A percentile compares a stretch with the other conserved stretches of the same genome.
These are phyloP conservation scores for Pichia heedii DNA, from an alignment of 805 yeast genomes.

Conservation along the genomic window DNA sequence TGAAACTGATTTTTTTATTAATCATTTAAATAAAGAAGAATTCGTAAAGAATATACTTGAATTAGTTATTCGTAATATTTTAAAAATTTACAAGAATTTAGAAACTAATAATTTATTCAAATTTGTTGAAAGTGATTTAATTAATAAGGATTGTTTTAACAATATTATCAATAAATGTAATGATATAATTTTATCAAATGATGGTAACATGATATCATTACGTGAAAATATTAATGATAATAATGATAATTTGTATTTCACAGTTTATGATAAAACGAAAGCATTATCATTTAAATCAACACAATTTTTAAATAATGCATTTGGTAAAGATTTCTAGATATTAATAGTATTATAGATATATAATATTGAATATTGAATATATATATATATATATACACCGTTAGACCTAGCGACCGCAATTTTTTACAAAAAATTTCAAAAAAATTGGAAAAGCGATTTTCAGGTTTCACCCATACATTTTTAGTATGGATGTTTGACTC, in stretches of 20 bases:
- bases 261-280: constrained; percentile 60
- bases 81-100: constrained; percentile 20
- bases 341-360: not conserved
- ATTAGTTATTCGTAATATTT: constrained; percentile 18
- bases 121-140: not conserved
- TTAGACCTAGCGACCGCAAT: too few species aligned
- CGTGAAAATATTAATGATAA: constrained; percentile 39
- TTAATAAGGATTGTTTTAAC: constrained; percentile 1
- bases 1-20: constrained; percentile 50
- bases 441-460: too few species aligned
- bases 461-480: too few species aligned
- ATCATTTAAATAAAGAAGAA: constrained; percentile 28
- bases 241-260: constrained; percentile 54
- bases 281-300: constrained; percentile 51
- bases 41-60: constrained; percentile 18
- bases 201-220: constrained; percentile 28
- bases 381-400: constrained; percentile 4
- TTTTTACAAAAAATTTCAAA: too few species aligned
- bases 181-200: constrained; percentile 4
- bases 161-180: constrained; percentile 22
- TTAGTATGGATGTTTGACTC: too few species aligned
- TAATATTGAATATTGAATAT: not conserved
- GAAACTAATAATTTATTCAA: constrained; percentile 15
- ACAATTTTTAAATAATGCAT: constrained; percentile 43
- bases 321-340: constrained; percentile 14